Percentiles rank a stretch among this genome's conserved stretches.
phyloP scores from a whole-genome alignment of 331 rosid genomes.

The Malus hybrid region DNA sequence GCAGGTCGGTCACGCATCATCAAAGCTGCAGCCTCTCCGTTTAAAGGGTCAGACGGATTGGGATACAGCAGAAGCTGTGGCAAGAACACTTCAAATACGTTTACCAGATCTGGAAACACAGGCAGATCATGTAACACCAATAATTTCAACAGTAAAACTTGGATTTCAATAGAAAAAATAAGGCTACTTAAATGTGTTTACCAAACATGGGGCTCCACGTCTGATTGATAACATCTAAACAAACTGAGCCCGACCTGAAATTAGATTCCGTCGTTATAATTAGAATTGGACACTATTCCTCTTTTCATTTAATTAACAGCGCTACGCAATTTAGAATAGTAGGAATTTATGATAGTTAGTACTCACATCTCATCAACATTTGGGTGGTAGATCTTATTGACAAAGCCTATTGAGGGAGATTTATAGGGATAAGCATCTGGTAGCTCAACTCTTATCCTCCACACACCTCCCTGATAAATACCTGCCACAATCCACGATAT shows the following conservation, averaged over 20 bases:
- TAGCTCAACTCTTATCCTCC: conserved; percentile 91
- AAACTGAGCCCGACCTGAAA: conserved; percentile 89
- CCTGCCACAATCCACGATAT: conserved; percentile 44
- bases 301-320: conserved; percentile 3
- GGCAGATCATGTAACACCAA: conserved; percentile 8
- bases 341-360: neutral
- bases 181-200: conserved; percentile 19
- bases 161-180: neutral
- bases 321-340: conserved; percentile 3
- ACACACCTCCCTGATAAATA: conserved; percentile 76
- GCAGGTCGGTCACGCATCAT: conserved; percentile 72
- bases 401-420: conserved; percentile 93
- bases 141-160: conserved; percentile 9
- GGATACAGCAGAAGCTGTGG: conserved; percentile 90
- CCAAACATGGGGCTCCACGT: conserved; percentile 97
- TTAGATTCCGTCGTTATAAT: conserved; percentile 4
- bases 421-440: conserved; percentile 98
- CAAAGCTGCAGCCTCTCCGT: conserved; percentile 84
- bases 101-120: conserved; percentile 69
- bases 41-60: conserved; percentile 86
- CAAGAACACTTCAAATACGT: conserved; percentile 80
- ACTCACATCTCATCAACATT: conserved; percentile 96
- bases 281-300: conserved; percentile 6
- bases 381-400: conserved; percentile 95
- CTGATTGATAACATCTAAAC: conserved; percentile 87